phyloP scores from a whole-genome alignment of 2,329 filamentous ascomycete species.

The Lomentospora prolificans region DNA sequence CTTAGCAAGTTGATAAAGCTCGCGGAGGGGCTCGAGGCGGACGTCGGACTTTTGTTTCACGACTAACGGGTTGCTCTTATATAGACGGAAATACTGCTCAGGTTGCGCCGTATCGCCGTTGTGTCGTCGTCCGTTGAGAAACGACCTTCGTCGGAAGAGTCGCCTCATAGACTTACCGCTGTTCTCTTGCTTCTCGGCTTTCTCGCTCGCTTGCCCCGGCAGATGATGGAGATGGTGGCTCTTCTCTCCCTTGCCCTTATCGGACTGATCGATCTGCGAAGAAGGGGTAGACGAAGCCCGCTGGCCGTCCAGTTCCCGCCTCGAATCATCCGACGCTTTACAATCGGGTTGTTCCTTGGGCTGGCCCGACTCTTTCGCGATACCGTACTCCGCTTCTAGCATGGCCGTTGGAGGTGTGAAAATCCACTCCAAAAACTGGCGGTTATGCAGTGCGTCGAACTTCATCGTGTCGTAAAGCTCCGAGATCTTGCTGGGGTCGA shows the following conservation, averaged over 20 bases:
- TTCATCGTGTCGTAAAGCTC: slow-evolving; percentile 99
- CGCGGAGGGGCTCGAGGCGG: slow-evolving; percentile 77
- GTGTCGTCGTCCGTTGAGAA: slow-evolving; percentile 43
- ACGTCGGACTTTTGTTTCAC: slow-evolving; percentile 69
- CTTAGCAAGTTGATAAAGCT: slow-evolving; percentile 89
- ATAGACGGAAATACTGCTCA: slow-evolving; percentile 82
- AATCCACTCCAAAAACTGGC: slow-evolving; percentile 93
- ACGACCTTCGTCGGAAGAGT: slow-evolving; percentile 52
- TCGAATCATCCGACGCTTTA: slow-evolving; percentile 28
- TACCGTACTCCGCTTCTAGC: slow-evolving; percentile 58
- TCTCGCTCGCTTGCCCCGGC: background rate
- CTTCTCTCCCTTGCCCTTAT: slow-evolving; percentile 5
- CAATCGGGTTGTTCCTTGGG: slow-evolving; percentile 30
- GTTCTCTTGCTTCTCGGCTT: background rate
- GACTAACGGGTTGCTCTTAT: slow-evolving; percentile 63
- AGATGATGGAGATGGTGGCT: slow-evolving; percentile 19
- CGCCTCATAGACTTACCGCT: slow-evolving; percentile 25
- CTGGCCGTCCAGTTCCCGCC: slow-evolving; percentile 13
- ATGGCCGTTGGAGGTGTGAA: slow-evolving; percentile 80
- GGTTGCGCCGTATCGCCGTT: slow-evolving; percentile 45
- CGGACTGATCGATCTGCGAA: background rate
- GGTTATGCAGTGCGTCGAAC: slow-evolving; percentile 94
- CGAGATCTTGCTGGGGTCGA: slow-evolving; percentile 96
- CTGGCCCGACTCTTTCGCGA: slow-evolving; percentile 27
- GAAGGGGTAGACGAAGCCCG: background rate